Conservation (phyloP, 371 early-diverging fungal genomes). For the Mortierella sp. region DNA sequence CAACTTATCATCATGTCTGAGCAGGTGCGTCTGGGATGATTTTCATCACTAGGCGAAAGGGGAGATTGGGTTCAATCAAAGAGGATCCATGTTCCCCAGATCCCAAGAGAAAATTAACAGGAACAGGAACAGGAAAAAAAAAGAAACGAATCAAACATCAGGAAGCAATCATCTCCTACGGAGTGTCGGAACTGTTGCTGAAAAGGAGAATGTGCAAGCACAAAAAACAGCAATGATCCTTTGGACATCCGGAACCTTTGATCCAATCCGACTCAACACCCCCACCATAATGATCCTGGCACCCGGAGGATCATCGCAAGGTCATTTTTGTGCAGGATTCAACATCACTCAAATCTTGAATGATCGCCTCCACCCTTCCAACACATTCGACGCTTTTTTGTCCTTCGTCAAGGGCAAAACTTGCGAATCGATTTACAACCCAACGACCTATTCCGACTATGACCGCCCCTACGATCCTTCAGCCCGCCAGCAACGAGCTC, state of each 20-base stretch:
- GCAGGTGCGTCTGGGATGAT: constrained; percentile 54
- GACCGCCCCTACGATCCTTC: neutral
- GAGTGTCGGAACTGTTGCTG: neutral
- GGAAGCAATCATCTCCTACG: neutral
- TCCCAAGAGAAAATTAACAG: too few species aligned
- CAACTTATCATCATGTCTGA: constrained; percentile 61
- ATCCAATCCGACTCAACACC: neutral
- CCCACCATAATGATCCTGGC: neutral
- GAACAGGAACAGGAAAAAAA: constrained; percentile 1
- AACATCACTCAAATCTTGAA: constrained; percentile 10
- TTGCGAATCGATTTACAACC: neutral
- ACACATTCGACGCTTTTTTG: neutral
- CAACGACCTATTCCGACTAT: neutral
- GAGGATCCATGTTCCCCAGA: neutral
- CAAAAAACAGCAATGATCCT: neutral
- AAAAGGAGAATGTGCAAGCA: neutral
- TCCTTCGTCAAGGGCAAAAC: neutral
- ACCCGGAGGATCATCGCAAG: neutral
- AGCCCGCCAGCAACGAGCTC: too few species aligned
- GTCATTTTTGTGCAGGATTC: neutral
- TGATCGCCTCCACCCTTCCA: neutral
- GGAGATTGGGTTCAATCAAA: neutral
- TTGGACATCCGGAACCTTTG: constrained; percentile 8
- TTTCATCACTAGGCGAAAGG: neutral
- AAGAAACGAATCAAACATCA: neutral